phyloP scores from a whole-genome alignment of 352 stramenopile genomes.

The Phytophthora pinifolia region DNA sequence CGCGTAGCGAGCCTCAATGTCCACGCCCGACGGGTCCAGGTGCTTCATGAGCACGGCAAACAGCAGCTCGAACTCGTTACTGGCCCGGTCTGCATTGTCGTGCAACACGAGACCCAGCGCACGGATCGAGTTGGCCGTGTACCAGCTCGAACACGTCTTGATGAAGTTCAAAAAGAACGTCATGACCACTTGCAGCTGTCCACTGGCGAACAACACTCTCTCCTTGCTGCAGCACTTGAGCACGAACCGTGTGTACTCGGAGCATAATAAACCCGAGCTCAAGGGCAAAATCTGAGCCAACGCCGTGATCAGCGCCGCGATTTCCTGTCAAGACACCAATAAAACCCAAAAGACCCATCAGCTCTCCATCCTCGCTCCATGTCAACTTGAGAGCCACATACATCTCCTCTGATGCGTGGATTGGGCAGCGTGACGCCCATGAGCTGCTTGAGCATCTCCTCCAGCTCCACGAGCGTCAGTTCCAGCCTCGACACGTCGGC shows the following conservation, averaged over 20 bases:
- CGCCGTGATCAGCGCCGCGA: constrained; percentile 60
- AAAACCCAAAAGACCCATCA: not conserved
- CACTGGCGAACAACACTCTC: constrained; percentile 57
- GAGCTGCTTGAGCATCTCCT: constrained; percentile 82
- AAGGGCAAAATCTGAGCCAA: constrained; percentile 63
- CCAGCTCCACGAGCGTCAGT: constrained; percentile 75
- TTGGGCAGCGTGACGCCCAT: constrained; percentile 58
- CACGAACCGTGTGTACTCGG: constrained; percentile 77
- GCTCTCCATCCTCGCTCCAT: not conserved
- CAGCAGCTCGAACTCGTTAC: constrained; percentile 58
- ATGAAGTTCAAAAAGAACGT: constrained; percentile 78
- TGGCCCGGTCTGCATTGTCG: constrained; percentile 77
- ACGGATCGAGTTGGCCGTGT: constrained; percentile 67
- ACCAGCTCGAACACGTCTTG: constrained; percentile 73
- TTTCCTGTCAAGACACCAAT: constrained; percentile 33
- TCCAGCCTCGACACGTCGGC: constrained; percentile 50
- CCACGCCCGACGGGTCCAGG: constrained; percentile 72
- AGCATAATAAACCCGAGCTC: constrained; percentile 72
- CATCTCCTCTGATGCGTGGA: constrained; percentile 60
- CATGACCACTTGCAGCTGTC: constrained; percentile 63
- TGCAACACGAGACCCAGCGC: constrained; percentile 73
- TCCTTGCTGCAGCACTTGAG: constrained; percentile 80
- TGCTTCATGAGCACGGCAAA: constrained; percentile 73
- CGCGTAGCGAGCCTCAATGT: constrained; percentile 84
- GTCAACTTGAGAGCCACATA: constrained; percentile 12